These are phyloP conservation scores for Pseudogymnoascus sp. DNA, from an alignment of 2,329 filamentous ascomycete species.

Conservation along the genomic window DNA sequence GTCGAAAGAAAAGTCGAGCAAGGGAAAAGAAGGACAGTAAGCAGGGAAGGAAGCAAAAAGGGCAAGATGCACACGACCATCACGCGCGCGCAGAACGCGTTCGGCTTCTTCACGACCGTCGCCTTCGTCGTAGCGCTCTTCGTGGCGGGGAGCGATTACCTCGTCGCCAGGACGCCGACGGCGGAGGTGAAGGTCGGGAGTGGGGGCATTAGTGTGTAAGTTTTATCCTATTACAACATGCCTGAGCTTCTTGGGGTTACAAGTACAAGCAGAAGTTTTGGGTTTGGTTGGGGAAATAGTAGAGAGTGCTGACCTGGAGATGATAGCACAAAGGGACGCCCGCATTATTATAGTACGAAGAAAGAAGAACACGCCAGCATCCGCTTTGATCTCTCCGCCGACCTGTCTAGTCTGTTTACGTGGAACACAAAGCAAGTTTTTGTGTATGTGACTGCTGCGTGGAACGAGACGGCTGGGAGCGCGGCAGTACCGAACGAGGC, in stretches of 20 bases:
- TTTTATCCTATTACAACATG: too few relatives aligned
- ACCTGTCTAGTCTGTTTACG: conserved; percentile 86
- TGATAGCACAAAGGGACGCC: conserved; percentile 81
- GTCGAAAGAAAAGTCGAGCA: too few relatives aligned
- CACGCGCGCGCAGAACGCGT: conserved; percentile 81
- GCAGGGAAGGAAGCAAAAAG: too few relatives aligned
- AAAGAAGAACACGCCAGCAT: conserved; percentile 95
- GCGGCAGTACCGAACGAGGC: conserved; percentile 52
- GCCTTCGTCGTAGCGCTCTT: conserved; percentile 71
- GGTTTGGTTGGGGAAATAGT: too few relatives aligned
- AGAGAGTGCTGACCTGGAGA: too few relatives aligned
- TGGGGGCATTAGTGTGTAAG: conserved; percentile 62
- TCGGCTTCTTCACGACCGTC: conserved; percentile 96
- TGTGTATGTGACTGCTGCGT: conserved; percentile 84
- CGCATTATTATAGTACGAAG: conserved; percentile 91
- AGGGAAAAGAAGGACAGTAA: too few relatives aligned
- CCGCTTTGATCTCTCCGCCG: conserved; percentile 85
- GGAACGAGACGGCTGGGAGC: conserved; percentile 32
- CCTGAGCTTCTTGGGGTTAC: too few relatives aligned
- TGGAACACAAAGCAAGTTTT: conserved; percentile 99
- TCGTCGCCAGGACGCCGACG: conserved; percentile 58
- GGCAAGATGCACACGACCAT: conserved; percentile 73
- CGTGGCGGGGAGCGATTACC: conserved; percentile 72
- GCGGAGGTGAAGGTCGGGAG: conserved; percentile 60
- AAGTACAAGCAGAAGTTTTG: too few relatives aligned